A percentile compares a stretch with the other conserved stretches of the same genome.
Conservation (phyloP, 2,329 filamentous ascomycete species). For the Colletotrichum gloeosporioides region DNA sequence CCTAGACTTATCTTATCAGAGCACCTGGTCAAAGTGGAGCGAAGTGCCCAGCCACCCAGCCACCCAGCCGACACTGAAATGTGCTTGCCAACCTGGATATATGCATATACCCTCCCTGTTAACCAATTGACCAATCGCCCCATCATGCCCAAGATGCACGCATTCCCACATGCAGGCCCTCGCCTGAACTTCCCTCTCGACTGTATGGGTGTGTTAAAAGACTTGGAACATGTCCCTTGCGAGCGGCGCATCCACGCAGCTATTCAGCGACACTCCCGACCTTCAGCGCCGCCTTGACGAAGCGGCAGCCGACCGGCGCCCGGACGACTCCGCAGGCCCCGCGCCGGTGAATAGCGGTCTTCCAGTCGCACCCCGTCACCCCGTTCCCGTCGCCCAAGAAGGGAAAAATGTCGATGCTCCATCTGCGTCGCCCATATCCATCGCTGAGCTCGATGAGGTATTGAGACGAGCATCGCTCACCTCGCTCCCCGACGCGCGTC, state of each 20-base stretch:
- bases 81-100: neutral
- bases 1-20: neutral
- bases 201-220: neutral
- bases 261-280: neutral
- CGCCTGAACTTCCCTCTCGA: neutral
- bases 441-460: neutral
- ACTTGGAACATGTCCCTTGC: neutral
- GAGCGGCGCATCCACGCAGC: neutral
- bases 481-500: neutral
- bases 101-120: neutral
- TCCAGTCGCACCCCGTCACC: neutral
- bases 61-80: neutral
- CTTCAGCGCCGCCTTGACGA: neutral
- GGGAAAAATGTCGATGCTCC: neutral
- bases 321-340: neutral
- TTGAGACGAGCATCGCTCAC: neutral
- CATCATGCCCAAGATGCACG: neutral
- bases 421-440: neutral
- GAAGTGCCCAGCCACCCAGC: neutral
- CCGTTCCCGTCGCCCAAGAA: neutral
- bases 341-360: neutral
- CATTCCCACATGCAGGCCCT: neutral
- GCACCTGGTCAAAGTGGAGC: neutral
- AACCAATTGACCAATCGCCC: neutral
- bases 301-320: neutral